Percentiles rank a stretch among this genome's conserved stretches.
These are phyloP conservation scores for Phytophthora melonis DNA, from an alignment of 352 stramenopile species.

Conservation along the genomic window DNA sequence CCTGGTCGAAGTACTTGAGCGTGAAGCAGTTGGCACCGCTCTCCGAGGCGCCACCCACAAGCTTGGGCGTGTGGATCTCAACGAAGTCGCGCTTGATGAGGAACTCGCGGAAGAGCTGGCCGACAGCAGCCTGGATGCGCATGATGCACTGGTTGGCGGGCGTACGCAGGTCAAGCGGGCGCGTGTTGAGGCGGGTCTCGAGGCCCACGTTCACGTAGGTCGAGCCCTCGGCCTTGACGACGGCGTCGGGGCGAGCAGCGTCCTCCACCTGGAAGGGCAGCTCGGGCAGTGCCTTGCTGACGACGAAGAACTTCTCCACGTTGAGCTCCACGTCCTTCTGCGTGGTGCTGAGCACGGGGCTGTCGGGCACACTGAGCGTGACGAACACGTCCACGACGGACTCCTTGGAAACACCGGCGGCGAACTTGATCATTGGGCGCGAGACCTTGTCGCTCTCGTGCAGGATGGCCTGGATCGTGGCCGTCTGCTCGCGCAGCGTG, in stretches of 20 bases:
- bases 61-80: constrained; percentile 99
- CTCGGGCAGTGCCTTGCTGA: constrained; percentile 93
- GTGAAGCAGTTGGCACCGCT: constrained; percentile 99
- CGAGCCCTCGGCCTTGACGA: constrained; percentile 85
- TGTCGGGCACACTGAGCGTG: constrained; percentile 87
- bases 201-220: constrained; percentile 90
- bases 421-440: constrained; percentile 98
- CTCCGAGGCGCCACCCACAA: constrained; percentile 97
- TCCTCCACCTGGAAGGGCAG: constrained; percentile 97
- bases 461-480: constrained; percentile 96
- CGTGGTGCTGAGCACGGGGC: constrained; percentile 94
- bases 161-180: constrained; percentile 97
- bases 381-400: constrained; percentile 97
- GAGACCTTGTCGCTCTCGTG: constrained; percentile 90
- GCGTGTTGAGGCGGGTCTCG: constrained; percentile 96
- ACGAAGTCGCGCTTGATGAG: constrained; percentile 96
- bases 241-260: constrained; percentile 88
- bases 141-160: constrained; percentile 99
- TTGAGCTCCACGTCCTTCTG: constrained; percentile 96
- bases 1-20: constrained; percentile 98
- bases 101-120: constrained; percentile 97
- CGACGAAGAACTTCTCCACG: constrained; percentile 95
- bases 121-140: constrained; percentile 96
- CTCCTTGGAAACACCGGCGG: constrained; percentile 94
- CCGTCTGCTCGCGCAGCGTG: constrained; percentile 95